These are phyloP conservation scores for Phanerodontia chrysosporium DNA, from an alignment of 768 basidiomycete species.

Conservation along the genomic window DNA sequence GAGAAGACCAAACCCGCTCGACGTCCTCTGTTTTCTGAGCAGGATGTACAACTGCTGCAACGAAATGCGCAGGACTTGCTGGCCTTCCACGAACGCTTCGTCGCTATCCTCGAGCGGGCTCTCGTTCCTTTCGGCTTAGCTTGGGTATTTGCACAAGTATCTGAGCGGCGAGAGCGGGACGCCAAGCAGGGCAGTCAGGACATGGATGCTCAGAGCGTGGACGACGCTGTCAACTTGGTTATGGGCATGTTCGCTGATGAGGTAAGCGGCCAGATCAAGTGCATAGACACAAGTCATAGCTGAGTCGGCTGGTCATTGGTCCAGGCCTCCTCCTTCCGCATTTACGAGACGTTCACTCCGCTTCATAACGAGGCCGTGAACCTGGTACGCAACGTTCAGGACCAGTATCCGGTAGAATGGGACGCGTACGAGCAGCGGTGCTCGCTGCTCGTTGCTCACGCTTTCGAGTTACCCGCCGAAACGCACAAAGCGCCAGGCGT, in stretches of 20 bases:
- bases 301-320: background rate
- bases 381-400: conserved; percentile 60
- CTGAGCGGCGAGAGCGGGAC: conserved; percentile 9
- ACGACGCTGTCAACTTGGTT: conserved; percentile 21
- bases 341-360: conserved; percentile 85
- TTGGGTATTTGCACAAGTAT: conserved; percentile 10
- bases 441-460: conserved; percentile 40
- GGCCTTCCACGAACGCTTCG: conserved; percentile 62
- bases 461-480: conserved; percentile 5
- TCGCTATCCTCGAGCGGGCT: conserved; percentile 47
- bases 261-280: background rate
- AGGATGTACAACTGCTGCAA: conserved; percentile 49
- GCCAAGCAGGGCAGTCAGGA: conserved; percentile 7
- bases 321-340: conserved; percentile 69
- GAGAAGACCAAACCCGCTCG: background rate
- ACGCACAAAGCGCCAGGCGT: background rate
- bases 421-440: conserved; percentile 81
- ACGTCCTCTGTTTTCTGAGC: background rate
- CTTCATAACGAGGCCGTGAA: conserved; percentile 81
- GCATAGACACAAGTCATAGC: background rate
- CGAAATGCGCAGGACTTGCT: conserved; percentile 70
- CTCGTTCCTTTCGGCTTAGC: conserved; percentile 49
- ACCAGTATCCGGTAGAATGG: conserved; percentile 71
- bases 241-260: conserved; percentile 3
- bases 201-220: conserved; percentile 12